phyloP scores from a whole-genome alignment of 768 basidiomycete species.

The Mycena chlorophos region DNA sequence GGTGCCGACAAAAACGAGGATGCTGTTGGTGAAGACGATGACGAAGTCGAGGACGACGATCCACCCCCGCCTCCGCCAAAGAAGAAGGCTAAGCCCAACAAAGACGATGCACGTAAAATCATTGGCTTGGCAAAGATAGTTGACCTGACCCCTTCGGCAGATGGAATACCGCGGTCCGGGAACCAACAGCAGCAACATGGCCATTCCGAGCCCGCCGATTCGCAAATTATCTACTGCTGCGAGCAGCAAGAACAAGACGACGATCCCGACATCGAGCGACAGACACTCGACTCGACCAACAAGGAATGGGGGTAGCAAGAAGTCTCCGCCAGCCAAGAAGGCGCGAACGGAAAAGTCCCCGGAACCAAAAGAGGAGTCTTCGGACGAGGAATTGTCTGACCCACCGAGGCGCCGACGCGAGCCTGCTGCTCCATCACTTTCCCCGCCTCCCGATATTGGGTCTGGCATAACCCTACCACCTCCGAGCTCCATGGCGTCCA shows the following conservation, averaged over 20 bases:
- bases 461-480: neutral
- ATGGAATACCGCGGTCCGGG: slow-evolving; percentile 10
- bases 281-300: neutral
- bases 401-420: slow-evolving; percentile 2
- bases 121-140: neutral
- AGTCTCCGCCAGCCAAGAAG: slow-evolving; percentile 14
- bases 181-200: slow-evolving; percentile 6
- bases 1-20: slow-evolving; percentile 31
- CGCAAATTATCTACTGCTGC: neutral
- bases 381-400: slow-evolving; percentile 7
- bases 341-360: slow-evolving; percentile 3
- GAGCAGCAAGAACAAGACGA: neutral
- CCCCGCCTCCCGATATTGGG: neutral
- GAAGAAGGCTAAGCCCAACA: slow-evolving; percentile 12
- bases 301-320: slow-evolving; percentile 11
- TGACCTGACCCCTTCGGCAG: slow-evolving; percentile 1
- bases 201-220: slow-evolving; percentile 11
- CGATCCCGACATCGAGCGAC: neutral
- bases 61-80: slow-evolving; percentile 16
- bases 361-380: slow-evolving; percentile 2
- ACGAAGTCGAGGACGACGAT: slow-evolving; percentile 44
- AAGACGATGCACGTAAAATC: slow-evolving; percentile 16
- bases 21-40: slow-evolving; percentile 39
- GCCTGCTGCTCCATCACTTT: neutral
- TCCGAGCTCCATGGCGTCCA: neutral